Percentiles rank a stretch among this genome's conserved stretches.
Conservation (phyloP, 2,329 filamentous ascomycete genomes). For the Corynespora cassiicola region DNA sequence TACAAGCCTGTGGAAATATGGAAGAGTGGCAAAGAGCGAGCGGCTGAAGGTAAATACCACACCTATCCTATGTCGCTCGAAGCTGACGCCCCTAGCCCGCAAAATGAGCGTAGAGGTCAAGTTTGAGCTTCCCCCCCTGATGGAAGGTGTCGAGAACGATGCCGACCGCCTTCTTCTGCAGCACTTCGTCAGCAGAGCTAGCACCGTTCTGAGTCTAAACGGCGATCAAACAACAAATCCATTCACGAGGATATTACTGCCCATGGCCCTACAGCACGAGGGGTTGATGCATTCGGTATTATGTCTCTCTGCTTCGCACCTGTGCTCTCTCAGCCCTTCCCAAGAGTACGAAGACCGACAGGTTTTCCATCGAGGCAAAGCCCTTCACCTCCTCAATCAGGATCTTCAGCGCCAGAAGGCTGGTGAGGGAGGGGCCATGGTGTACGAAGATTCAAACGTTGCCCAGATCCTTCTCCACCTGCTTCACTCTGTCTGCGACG, state of each 20-base stretch:
- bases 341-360: slow-evolving; percentile 61
- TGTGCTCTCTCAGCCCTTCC: slow-evolving; percentile 59
- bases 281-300: slow-evolving; percentile 92
- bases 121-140: slow-evolving; percentile 64
- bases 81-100: slow-evolving; percentile 35
- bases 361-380: slow-evolving; percentile 41
- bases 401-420: slow-evolving; percentile 47
- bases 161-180: slow-evolving; percentile 82
- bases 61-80: slow-evolving; percentile 3
- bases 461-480: slow-evolving; percentile 66
- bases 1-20: slow-evolving; percentile 87
- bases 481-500: slow-evolving; percentile 67
- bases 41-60: slow-evolving; percentile 63
- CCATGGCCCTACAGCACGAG: slow-evolving; percentile 78
- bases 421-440: slow-evolving; percentile 42
- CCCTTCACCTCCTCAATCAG: slow-evolving; percentile 58
- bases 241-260: slow-evolving; percentile 83
- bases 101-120: slow-evolving; percentile 45
- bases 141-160: slow-evolving; percentile 80
- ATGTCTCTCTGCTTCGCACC: slow-evolving; percentile 80
- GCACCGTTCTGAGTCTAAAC: slow-evolving; percentile 81
- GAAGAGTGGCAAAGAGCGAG: slow-evolving; percentile 82
- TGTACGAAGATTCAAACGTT: slow-evolving; percentile 64
- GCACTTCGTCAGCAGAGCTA: slow-evolving; percentile 81
- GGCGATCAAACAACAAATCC: slow-evolving; percentile 77